Evolutionary conservation across 331 rosid species (phyloP), one percentile per base, ranked within the genome.

Genomic region (Quercus lobata): DNA sequence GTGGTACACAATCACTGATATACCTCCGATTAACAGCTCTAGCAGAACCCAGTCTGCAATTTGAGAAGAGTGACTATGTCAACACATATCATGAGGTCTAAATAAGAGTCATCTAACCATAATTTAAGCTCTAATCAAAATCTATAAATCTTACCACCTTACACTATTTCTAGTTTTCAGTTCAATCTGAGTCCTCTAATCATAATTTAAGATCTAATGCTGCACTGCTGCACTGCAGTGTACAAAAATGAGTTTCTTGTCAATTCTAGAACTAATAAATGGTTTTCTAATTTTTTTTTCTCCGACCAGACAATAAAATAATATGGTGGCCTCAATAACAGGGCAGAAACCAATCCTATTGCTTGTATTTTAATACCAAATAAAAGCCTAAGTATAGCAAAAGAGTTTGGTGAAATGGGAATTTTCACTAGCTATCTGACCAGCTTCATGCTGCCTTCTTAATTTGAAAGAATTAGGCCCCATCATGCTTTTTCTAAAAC

Each of bases 21-120:
- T 93, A 96, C 57, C 98, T 97, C 81, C 98, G 84, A 80, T 96
- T 96, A 63, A 96, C 99, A 65, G 99, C 99, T 84, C 99, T 89
- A 74, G 98, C 98, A 25, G 99, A 96, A 76, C 99, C 97, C 27
- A 96, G 79, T 61, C 99, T 96, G 91, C 80, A 86, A 79, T 60
- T 62, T 54, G 79, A 76, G 60, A 55, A 27, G 68, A 44, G 29
- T 30, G 60, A 75, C 41, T 9, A 37, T 22, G 19, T 80, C 72
- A 78, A 73, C 73, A 76, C 24, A 34, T 57, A 66, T 69, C 61
- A 80, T 49, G n/a, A n/a, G 46, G 37, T 70, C 55, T 60, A 9
- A 29, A 69, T 16, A n/a, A 35, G 18, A 78, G 46, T 49, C 54
- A 49, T 49, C 54, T 49, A 49, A 49, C 17, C 54, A 49, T 12